phyloP scores from a whole-genome alignment of 495 filamentous ascomycete genomes.

The Penicillium robsamsonii region DNA sequence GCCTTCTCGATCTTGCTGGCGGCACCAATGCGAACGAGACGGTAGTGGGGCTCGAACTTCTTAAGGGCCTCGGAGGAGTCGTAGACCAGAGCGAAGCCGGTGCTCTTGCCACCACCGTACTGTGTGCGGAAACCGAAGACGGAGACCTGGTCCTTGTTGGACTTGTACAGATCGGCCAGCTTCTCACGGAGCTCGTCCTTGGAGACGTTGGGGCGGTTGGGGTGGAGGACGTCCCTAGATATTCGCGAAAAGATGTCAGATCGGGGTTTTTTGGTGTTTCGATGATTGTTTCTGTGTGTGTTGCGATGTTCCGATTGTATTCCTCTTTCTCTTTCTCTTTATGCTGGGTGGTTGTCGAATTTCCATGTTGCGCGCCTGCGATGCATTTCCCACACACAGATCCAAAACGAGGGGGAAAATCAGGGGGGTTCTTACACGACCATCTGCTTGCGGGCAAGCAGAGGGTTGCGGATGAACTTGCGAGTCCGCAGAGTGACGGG shows the following conservation, averaged over 20 bases:
- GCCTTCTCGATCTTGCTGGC: constrained; percentile 93
- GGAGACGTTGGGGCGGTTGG: constrained; percentile 94
- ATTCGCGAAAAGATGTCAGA: constrained; percentile 28
- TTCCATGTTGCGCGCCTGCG: constrained; percentile 16
- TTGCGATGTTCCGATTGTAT: constrained; percentile 10
- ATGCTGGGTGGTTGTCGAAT: constrained; percentile 13
- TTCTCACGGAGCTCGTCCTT: constrained; percentile 97
- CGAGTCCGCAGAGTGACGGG: constrained; percentile 96
- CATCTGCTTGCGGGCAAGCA: constrained; percentile 99
- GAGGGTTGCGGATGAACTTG: constrained; percentile 99
- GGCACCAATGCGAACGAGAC: constrained; percentile 86
- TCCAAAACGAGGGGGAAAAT: constrained; percentile 16
- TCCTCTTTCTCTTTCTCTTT: constrained; percentile 7
- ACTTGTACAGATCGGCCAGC: constrained; percentile 94
- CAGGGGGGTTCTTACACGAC: constrained; percentile 78
- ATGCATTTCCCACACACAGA: constrained; percentile 14
- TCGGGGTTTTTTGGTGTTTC: constrained; percentile 13
- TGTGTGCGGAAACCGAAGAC: constrained; percentile 98
- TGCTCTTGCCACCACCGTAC: constrained; percentile 99
- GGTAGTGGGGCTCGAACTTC: constrained; percentile 99
- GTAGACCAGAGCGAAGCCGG: constrained; percentile 98
- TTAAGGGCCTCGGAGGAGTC: constrained; percentile 95
- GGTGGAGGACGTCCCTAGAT: constrained; percentile 95
- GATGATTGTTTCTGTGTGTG: constrained; percentile 6
- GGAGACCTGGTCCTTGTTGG: constrained; percentile 91